Evolutionary conservation across 2,329 filamentous ascomycete species (phyloP), one percentile per base, ranked within the genome.

Genomic region (Neofusicoccum ribis): DNA sequence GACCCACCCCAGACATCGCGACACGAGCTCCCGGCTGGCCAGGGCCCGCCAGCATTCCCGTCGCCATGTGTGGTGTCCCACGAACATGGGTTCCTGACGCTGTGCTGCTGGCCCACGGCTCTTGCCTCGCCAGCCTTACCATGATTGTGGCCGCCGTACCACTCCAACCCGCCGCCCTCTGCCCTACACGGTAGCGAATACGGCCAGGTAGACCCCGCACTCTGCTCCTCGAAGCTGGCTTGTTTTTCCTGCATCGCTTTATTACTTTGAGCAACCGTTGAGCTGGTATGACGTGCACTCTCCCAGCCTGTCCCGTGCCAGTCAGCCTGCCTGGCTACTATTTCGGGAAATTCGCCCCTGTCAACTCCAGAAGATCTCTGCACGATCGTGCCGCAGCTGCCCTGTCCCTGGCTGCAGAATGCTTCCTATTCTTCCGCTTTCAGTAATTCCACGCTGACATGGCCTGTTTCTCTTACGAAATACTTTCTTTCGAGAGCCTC

Each of bases 221-320:
- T 51, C 44, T 50, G 20, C 23, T 62, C 23, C 34, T 50, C 36
- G 34, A 34, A n/a, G 11, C n/a, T 51, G 50, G 59, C 59, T 23
- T 50, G 59, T 15, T 37, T 8, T 23, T 17, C n/a, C 44, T 61
- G 58, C 44, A 61, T n/a, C 44, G n/a, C 9, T 61, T 27, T 51
- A 51, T 62, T 51, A 34, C 59, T 39, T 43, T 50, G 59, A 44
- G 46, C 44, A 41, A 62, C 59, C 14, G 34, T 27, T 34, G 17
- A 62, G 46, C 43, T 51, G 20, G n/a, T 51, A 62, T 62, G 59
- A 62, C 44, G 59, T 62, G 59, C 46, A 62, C n/a, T 12, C n/a
- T 60, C 41, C 15, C 27, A 60, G 56, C 56, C 56, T 8, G 27
- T 9, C 27, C 41, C 31, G 27, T 23, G 31, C 3, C 41, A 7